A percentile compares a stretch with the other conserved stretches of the same genome.
phyloP scores from a whole-genome alignment of 495 filamentous ascomycete species.

The Penicillium cinerascens region DNA sequence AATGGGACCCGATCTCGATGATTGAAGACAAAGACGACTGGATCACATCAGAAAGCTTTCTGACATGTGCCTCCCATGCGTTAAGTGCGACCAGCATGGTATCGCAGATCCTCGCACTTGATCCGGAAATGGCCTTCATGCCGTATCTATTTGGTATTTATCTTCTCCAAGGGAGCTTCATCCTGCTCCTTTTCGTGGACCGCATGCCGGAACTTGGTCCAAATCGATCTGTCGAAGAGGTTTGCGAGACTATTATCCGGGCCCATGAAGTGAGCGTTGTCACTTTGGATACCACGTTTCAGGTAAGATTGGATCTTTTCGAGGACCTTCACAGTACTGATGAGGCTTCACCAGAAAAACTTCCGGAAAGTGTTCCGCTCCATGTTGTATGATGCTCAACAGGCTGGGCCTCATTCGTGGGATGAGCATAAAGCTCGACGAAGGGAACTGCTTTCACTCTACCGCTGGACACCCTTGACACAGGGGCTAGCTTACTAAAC shows the following conservation, averaged over 20 bases:
- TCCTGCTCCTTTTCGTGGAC: conserved; percentile 55
- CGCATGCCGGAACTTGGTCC: conserved; percentile 51
- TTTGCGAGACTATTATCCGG: conserved; percentile 56
- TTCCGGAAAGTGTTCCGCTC: conserved; percentile 19
- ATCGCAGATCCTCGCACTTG: conserved; percentile 49
- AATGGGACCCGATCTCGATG: conserved; percentile 58
- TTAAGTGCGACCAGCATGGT: conserved; percentile 53
- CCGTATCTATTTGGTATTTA: conserved; percentile 62
- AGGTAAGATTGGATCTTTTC: conserved; percentile 31
- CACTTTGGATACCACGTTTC: conserved; percentile 58
- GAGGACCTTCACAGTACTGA: background rate
- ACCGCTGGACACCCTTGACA: conserved; percentile 16
- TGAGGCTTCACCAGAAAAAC: conserved; percentile 12
- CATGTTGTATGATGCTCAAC: conserved; percentile 19
- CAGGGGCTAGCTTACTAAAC: conserved; percentile 16
- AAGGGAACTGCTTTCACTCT: conserved; percentile 16
- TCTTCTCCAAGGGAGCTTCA: conserved; percentile 55
- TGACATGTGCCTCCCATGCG: conserved; percentile 51
- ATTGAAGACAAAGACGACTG: conserved; percentile 56
- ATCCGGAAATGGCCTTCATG: conserved; percentile 58
- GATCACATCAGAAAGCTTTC: conserved; percentile 53
- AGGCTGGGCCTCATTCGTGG: conserved; percentile 17
- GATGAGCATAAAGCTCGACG: conserved; percentile 21
- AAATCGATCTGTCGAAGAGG: conserved; percentile 47
- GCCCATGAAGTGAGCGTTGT: conserved; percentile 60